A percentile compares a stretch with the other conserved stretches of the same genome.
phyloP scores from a whole-genome alignment of 148 eudicot genomes.

The Persicaria tinctoria region DNA sequence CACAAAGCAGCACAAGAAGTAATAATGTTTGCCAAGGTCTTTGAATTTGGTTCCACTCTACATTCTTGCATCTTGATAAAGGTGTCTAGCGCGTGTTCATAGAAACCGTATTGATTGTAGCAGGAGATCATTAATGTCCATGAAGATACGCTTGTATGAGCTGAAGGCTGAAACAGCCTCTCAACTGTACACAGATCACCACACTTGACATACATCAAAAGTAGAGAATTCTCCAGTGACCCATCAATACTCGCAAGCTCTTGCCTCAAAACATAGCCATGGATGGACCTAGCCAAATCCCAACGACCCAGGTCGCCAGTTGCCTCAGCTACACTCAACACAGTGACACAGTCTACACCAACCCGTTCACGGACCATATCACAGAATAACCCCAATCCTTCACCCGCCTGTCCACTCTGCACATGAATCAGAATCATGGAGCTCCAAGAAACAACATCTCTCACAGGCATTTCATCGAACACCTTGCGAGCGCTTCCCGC shows the following conservation, averaged over 20 bases:
- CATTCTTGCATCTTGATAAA: conserved; percentile 34
- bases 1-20: conserved; percentile 40
- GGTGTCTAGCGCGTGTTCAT: conserved; percentile 31
- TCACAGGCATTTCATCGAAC: conserved; percentile 29
- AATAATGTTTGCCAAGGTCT: conserved; percentile 34
- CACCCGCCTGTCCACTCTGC: conserved; percentile 23
- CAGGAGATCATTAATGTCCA: conserved; percentile 67
- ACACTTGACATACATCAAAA: conserved; percentile 56
- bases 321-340: conserved; percentile 47
- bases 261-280: conserved; percentile 33
- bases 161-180: conserved; percentile 27
- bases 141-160: conserved; percentile 30
- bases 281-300: conserved; percentile 42
- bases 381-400: conserved; percentile 29
- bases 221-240: conserved; percentile 45
- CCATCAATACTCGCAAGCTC: conserved; percentile 21
- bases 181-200: conserved; percentile 37
- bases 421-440: conserved; percentile 39
- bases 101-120: conserved; percentile 42
- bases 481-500: conserved; percentile 43
- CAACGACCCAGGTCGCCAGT: conserved; percentile 37
- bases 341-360: conserved; percentile 38
- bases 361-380: conserved; percentile 35
- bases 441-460: conserved; percentile 51
- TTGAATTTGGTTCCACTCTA: conserved; percentile 33